A percentile compares a stretch with the other conserved stretches of the same genome.
These are phyloP conservation scores for Ulota crispa DNA, from an alignment of 225 moss, liverwort and hornwort genomes.

Conservation along the genomic window DNA sequence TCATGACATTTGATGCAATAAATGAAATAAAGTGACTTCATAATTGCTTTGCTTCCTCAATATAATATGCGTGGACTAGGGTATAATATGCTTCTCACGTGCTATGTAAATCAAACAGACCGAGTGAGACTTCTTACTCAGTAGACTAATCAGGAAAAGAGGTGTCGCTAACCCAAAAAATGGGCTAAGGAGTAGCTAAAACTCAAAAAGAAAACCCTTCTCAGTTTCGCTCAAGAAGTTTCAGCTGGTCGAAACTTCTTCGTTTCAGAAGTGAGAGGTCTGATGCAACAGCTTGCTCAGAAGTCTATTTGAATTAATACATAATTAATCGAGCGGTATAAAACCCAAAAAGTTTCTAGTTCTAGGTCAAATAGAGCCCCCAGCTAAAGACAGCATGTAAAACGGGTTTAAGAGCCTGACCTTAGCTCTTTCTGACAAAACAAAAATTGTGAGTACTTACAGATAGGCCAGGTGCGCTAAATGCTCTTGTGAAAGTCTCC, in stretches of 20 bases:
- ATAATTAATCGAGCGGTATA: neutral
- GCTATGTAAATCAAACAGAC: neutral
- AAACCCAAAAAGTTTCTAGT: slow-evolving; percentile 2
- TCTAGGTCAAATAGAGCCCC: neutral
- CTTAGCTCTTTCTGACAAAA: neutral
- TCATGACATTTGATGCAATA: slow-evolving; percentile 21
- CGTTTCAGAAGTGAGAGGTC: slow-evolving; percentile 1
- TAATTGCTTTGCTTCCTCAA: slow-evolving; percentile 4
- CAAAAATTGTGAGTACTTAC: slow-evolving; percentile 37
- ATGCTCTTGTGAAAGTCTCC: slow-evolving; percentile 56
- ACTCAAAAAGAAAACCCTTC: slow-evolving; percentile 17
- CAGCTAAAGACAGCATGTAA: neutral
- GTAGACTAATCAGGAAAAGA: neutral
- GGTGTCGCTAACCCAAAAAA: neutral
- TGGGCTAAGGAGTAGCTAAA: slow-evolving; percentile 8
- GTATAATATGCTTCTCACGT: slow-evolving; percentile 1
- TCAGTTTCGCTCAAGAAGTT: neutral
- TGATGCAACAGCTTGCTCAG: slow-evolving; percentile 18
- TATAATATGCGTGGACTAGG: neutral
- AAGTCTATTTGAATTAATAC: neutral
- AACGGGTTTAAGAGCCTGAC: neutral
- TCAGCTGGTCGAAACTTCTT: neutral
- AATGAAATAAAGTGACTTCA: slow-evolving; percentile 12
- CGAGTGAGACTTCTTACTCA: slow-evolving; percentile 4
- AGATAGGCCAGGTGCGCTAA: slow-evolving; percentile 35